These are phyloP conservation scores for Solanum appendiculatum DNA, from an alignment of 257 asterid genomes.

Conservation along the genomic window DNA sequence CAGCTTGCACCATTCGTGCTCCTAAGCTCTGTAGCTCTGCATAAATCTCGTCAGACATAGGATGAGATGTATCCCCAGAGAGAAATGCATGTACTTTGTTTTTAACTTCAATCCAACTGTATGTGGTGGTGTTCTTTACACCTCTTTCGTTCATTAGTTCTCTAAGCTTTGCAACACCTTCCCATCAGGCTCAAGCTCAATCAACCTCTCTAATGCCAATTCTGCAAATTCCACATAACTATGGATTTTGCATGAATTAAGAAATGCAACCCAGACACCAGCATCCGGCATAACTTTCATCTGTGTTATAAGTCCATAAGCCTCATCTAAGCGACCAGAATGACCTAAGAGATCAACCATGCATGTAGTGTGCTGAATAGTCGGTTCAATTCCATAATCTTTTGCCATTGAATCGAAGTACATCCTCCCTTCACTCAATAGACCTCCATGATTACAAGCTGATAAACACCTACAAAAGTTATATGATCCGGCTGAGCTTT, in stretches of 20 bases:
- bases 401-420: constrained; percentile 30
- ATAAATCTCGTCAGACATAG: constrained; percentile 34
- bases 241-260: constrained; percentile 50
- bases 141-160: constrained; percentile 33
- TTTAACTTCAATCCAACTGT: constrained; percentile 57
- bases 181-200: constrained; percentile 57
- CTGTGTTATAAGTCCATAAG: constrained; percentile 28
- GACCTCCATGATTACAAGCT: constrained; percentile 54
- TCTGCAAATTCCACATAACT: constrained; percentile 47
- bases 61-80: constrained; percentile 51
- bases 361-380: constrained; percentile 51
- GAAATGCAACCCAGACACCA: constrained; percentile 67
- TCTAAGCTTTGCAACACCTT: constrained; percentile 41
- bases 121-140: constrained; percentile 38
- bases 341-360: constrained; percentile 62
- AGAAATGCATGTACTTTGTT: constrained; percentile 44
- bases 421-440: constrained; percentile 34
- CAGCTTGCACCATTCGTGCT: constrained; percentile 32
- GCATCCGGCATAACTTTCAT: constrained; percentile 44
- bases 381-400: constrained; percentile 36
- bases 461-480: constrained; percentile 53
- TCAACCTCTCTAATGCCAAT: constrained; percentile 35
- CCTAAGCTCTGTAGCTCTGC: constrained; percentile 37
- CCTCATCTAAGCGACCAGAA: constrained; percentile 32
- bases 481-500: constrained; percentile 42